Evolutionary conservation across 139 green algal genomes (phyloP), one percentile per base, ranked within the genome.

Genomic region (Yamagishiella unicocca): DNA sequence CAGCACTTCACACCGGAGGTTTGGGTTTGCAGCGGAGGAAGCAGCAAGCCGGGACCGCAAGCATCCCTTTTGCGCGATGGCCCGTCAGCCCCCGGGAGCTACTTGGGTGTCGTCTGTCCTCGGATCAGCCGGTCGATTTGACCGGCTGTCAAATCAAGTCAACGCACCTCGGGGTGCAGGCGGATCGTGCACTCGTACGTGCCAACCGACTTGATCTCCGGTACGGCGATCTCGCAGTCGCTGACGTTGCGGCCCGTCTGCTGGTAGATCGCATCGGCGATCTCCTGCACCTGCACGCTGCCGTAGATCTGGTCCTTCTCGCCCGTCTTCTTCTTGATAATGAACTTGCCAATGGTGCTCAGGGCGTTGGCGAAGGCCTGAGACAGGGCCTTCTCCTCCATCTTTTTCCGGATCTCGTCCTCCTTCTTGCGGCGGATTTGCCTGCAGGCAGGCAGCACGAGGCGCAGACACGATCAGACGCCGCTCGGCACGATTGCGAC

Each of bases 151-250:
- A n/a, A n/a, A n/a, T n/a, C n/a, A n/a, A n/a, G n/a, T n/a, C n/a
- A n/a, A 8, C 55, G 27, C 45, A 86, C 92, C 78, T 94, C 92
- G 38, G 90, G 89, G 87, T 95, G 90, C 35, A 95, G 82, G 71
- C 75, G 73, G 21, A 92, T 88, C 9, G 73, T 85, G 76, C 89
- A 94, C 46, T 96, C 92, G 82, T 96, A 99, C 27, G 93, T 95
- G 83, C 97, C 97, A 3, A 97, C 84, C 21, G 92, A 85, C 90
- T 97, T 98, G 87, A 99, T 99, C 42, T 99, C 96, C 27, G 97
- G 97, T 54, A 99, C 24, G 3, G 75, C 92, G 46, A 99, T 84
- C 24, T 95, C 87, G 45, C 90, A 89, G 68, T 96, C 95, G 27
- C 96, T 88, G 33, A 99, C 87, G 61, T 93, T 86, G 67, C 94